Evolutionary conservation across 2,329 filamentous ascomycete genomes (phyloP), one percentile per base, ranked within the genome.

Genomic region (Fonsecaea pedrosoi): DNA sequence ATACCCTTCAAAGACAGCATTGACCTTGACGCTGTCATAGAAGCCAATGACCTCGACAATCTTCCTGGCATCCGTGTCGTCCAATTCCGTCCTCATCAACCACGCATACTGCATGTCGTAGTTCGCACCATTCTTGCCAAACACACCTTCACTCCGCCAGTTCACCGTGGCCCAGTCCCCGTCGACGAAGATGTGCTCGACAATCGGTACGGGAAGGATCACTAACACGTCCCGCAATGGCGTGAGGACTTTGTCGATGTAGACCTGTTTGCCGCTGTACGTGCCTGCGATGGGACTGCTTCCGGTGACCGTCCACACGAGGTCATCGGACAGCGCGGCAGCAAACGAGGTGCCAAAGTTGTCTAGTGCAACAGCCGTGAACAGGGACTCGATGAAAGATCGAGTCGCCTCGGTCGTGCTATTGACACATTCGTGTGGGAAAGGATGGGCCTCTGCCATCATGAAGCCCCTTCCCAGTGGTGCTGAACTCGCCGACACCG

Each of bases 21-120:
- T 58, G n/a, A 69, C 67, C 42, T 66, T 66, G 30, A 59, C 32
- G 30, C 67, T 54, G 58, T 66, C 67, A 48, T 67, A 69, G 15
- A 69, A 67, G 3, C 67, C 67, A 32, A 56, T 64, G 54, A 66
- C 67, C 25, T 69, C 64, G 34, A 69, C 64, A 34, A 66, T 66
- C 60, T 65, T 69, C 53, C 57, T 21, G 45, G 37, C 45, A 7
- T 34, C 55, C 59, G n/a, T 53, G 35, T 18, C 59, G 18, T 57
- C 45, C 38, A 55, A n/a, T 30, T 45, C 64, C 12, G 54, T 63
- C 37, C 67, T 53, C 60, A 69, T 67, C 60, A 67, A 18, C 67
- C 67, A 69, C 34, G 64, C 60, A 37, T 69, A 67, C 34, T 67
- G 59, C 67, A 64, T 67, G 58, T 69, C 67, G 55, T 69, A 69